Evolutionary conservation across 139 green algal genomes (phyloP).

Genomic region (Chlamydomonas incerta): DNA sequence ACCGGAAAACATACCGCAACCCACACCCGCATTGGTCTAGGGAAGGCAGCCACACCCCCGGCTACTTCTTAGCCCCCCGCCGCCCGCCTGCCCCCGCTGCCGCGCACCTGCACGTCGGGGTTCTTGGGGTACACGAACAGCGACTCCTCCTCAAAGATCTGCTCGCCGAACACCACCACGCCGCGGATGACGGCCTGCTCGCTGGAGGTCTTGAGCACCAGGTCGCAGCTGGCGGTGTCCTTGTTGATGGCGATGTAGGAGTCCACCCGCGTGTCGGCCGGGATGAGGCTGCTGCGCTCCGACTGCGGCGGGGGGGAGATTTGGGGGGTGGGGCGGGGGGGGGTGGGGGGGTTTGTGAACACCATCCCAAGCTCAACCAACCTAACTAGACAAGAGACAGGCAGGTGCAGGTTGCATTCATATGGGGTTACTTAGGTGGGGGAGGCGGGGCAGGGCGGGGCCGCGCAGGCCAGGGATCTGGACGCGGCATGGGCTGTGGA

Average conservation of each 20-base stretch:
- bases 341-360: no score
- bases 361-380: no score
- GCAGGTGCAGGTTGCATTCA: no score
- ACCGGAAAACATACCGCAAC: no score
- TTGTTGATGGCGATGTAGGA: constrained; percentile 66
- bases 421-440: no score
- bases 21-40: no score
- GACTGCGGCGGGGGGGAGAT: background rate
- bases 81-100: background rate
- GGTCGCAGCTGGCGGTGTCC: constrained; percentile 45
- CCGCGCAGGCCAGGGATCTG: no score
- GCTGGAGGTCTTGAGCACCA: constrained; percentile 68
- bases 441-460: no score
- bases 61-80: background rate
- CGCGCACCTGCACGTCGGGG: constrained; percentile 7
- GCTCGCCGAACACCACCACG: constrained; percentile 71
- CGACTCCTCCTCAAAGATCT: constrained; percentile 64
- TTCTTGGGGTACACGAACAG: constrained; percentile 54
- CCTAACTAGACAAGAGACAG: no score
- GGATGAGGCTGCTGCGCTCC: constrained; percentile 53
- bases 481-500: no score
- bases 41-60: constrained; percentile 63
- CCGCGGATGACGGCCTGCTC: constrained; percentile 67
- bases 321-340: background rate
- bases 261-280: constrained; percentile 62